These are phyloP conservation scores for Artemisia argyi DNA, from an alignment of 129 eudicot species.

Conservation along the genomic window DNA sequence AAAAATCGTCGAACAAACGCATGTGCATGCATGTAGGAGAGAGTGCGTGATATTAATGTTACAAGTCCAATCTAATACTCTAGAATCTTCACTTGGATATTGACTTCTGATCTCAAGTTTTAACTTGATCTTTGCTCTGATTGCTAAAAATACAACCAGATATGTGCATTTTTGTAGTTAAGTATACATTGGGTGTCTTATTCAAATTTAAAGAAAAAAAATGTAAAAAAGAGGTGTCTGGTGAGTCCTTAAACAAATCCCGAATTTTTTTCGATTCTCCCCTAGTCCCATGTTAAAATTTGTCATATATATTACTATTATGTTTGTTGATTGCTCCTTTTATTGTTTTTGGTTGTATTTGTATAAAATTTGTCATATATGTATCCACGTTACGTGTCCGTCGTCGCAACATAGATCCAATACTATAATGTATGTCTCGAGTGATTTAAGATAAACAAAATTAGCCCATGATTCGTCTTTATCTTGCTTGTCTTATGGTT, in stretches of 20 bases:
- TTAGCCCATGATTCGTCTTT: slow-evolving; percentile 10
- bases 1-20: not conserved
- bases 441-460: slow-evolving; percentile 3
- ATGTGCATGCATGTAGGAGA: slow-evolving; percentile 1
- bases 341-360: not conserved
- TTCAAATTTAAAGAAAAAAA: not conserved
- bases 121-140: slow-evolving; percentile 13
- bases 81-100: slow-evolving; percentile 5
- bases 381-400: not conserved
- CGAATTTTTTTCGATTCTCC: slow-evolving; percentile 7
- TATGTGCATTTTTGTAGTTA: slow-evolving; percentile 13
- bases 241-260: not conserved
- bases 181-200: slow-evolving; percentile 6
- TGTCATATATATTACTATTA: not conserved
- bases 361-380: not conserved
- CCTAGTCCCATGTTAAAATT: not conserved
- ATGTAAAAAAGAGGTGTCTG: not conserved
- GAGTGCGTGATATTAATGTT: not conserved
- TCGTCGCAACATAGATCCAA: slow-evolving; percentile 8
- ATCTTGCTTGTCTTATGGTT: slow-evolving; percentile 8
- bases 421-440: not conserved
- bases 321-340: not conserved
- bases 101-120: not conserved
- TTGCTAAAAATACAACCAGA: not conserved
- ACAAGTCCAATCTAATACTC: slow-evolving; percentile 1